Evolutionary conservation across 225 moss, liverwort and hornwort species (phyloP), one percentile per base, ranked within the genome.

Genomic region (Marchantia paleacea): DNA sequence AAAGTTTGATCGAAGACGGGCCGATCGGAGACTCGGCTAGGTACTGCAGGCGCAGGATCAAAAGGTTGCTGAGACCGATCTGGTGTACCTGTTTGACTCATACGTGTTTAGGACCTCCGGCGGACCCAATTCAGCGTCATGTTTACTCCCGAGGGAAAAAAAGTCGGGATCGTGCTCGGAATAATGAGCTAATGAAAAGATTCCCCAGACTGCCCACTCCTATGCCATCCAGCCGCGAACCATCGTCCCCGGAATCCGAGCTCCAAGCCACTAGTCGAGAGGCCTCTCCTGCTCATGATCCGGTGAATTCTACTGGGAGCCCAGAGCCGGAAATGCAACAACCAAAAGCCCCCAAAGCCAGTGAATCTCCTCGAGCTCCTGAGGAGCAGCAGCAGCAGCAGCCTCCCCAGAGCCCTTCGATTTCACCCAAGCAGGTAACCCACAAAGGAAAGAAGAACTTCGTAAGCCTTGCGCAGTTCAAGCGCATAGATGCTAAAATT

Each of bases 21-120:
- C 76, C 76, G 8, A 47, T 76, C 39, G 76, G 76, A 47, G 39
- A 58, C 7, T 76, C 76, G 62, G 62, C 76, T 0, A 61, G 76
- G 10, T 60, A 62, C 31, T 76, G 76, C 13, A 76, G 60, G 62
- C 28, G 76, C 31, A 76, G 76, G 48, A 62, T 76, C 24, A 76
- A 61, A 62, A 76, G 76, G 76, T 39, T 76, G 4, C 48, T 76
- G 31, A 61, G 76, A 61, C 76, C 76, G 24, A 76, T 76, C 22
- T 76, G 76, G 76, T 76, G 76, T 24, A 76, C 30, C 22, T 76
- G 76, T 47, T 61, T 76, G 76, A 39, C 58, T n/a, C 31, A 47
- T 0, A 58, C 61, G 31, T 76, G 76, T 76, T 31, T 76, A 22
- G 76, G 76, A 39, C 47, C 47, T 31, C 76, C 76, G 22, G 76